phyloP scores from a whole-genome alignment of 2,329 filamentous ascomycete genomes.

The Nigrospora oryzae region DNA sequence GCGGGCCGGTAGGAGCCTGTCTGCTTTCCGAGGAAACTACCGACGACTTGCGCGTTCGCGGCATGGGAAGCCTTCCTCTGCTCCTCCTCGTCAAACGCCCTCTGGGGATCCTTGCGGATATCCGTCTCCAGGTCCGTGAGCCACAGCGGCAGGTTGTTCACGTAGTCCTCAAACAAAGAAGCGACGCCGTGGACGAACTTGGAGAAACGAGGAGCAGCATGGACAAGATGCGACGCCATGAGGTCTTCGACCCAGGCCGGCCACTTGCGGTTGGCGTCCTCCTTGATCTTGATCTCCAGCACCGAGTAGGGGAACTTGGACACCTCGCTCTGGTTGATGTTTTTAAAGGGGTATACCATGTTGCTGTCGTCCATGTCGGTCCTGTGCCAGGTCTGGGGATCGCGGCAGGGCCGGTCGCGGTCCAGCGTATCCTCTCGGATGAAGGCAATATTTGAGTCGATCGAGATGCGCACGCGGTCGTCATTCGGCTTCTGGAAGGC shows the following conservation, averaged over 20 bases:
- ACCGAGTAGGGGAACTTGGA: conserved; percentile 84
- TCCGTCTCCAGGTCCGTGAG: conserved; percentile 84
- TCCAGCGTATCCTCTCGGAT: conserved; percentile 77
- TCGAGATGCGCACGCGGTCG: conserved; percentile 80
- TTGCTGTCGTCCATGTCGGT: conserved; percentile 75
- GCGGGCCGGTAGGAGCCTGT: conserved; percentile 45
- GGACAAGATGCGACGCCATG: conserved; percentile 86
- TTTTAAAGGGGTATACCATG: conserved; percentile 80
- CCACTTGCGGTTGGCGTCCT: conserved; percentile 56
- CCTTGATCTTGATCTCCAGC: conserved; percentile 84
- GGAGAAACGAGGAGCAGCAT: conserved; percentile 82
- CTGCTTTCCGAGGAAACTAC: conserved; percentile 65
- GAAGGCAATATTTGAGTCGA: conserved; percentile 87
- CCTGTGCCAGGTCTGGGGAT: conserved; percentile 85
- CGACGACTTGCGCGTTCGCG: conserved; percentile 82
- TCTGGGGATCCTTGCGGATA: conserved; percentile 86
- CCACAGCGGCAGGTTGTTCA: conserved; percentile 97
- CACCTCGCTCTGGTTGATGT: conserved; percentile 85
- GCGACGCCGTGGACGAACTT: conserved; percentile 96
- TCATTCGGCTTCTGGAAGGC: conserved; percentile 96
- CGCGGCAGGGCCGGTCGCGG: conserved; percentile 73
- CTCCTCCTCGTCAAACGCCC: conserved; percentile 86
- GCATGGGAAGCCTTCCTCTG: conserved; percentile 71
- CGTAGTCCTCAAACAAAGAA: conserved; percentile 86
- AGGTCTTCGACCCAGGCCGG: conserved; percentile 85